Conservation (phyloP, 345 rosid species). For the Eucalyptus paniculata region DNA sequence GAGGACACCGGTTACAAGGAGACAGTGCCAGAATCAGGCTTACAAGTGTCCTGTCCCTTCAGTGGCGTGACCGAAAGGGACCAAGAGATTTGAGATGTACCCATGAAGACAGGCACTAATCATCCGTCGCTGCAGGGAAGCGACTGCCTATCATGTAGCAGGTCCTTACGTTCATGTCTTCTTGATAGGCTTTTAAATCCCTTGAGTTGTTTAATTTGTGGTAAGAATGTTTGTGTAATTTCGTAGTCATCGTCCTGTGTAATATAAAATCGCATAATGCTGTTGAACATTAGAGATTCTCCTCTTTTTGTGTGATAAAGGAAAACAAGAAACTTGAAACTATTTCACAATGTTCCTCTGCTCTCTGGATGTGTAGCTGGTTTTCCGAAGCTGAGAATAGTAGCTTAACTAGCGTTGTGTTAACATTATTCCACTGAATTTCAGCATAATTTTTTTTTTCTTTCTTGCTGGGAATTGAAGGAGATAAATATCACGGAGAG, state of each 20-base stretch:
- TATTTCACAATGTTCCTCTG: background rate
- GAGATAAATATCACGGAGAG: background rate
- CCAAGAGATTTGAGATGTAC: background rate
- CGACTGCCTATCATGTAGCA: background rate
- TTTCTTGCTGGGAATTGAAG: background rate
- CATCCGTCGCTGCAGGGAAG: background rate
- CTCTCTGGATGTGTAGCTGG: background rate
- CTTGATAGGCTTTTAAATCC: background rate
- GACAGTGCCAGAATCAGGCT: conserved; percentile 21
- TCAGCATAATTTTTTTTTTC: background rate
- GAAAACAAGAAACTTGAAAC: background rate
- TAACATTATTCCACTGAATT: background rate
- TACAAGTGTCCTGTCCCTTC: conserved; percentile 26
- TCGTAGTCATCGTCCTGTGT: background rate
- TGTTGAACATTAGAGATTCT: background rate
- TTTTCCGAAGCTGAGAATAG: background rate
- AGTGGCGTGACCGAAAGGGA: conserved; percentile 16
- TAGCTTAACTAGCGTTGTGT: background rate
- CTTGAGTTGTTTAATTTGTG: background rate
- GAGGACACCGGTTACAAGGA: conserved; percentile 20
- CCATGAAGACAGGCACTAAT: background rate
- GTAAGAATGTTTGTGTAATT: background rate
- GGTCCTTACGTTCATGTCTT: background rate
- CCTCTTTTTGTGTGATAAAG: background rate
- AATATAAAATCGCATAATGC: background rate